Base-by-base conservation (phyloP, 2,329 filamentous ascomycete genomes). In the Nigrospora oryzae region DNA sequence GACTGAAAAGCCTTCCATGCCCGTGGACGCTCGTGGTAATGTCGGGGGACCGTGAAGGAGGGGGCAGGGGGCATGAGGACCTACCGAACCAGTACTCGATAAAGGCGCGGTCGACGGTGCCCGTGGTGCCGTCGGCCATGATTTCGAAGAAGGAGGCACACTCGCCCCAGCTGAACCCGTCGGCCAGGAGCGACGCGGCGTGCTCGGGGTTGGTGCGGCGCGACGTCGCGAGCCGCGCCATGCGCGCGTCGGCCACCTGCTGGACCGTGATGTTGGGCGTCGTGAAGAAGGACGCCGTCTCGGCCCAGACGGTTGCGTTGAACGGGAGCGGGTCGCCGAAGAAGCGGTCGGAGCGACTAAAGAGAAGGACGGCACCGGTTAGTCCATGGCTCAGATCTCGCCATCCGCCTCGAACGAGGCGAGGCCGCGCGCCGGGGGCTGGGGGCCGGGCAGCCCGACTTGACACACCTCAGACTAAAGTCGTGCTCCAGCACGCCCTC, bases 401-500 rank as follows among this genome's bases (percentile, higher is more conserved):
- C 23, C 23, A 2, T 28, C 7, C 19, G 14, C 6, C 10, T 6
- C 5, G 2, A 4, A 11, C 19, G 6, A 23, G 14, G 17, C 7
- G 30, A 32, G 3, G 12, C 16, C 23, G 23, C 2, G 23, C 2
- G 8, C 5, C 2, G 7, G 8, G 23, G 23, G 8, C 2, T 28
- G 23, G 23, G 23, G 23, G 5, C 23, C 7, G 23, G 16, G 5
- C 5, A 8, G 37, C 11, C 16, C 3, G 13, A 12, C 14, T 14
- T 3, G 2, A 28, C 23, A 3, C 19, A 53, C 52, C 53, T 55
- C 37, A 55, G 45, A 35, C 51, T 53, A 16, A 30, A 49, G 38
- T 55, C 53, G n/a, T 55, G 53, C 36, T 55, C 53, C n/a, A 55
- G 23, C 11, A 54, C 37, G 15, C 53, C 51, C 30, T 55, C 51